Evolutionary conservation across 768 basidiomycete species (phyloP).

Genomic region (Podaxis sp.): DNA sequence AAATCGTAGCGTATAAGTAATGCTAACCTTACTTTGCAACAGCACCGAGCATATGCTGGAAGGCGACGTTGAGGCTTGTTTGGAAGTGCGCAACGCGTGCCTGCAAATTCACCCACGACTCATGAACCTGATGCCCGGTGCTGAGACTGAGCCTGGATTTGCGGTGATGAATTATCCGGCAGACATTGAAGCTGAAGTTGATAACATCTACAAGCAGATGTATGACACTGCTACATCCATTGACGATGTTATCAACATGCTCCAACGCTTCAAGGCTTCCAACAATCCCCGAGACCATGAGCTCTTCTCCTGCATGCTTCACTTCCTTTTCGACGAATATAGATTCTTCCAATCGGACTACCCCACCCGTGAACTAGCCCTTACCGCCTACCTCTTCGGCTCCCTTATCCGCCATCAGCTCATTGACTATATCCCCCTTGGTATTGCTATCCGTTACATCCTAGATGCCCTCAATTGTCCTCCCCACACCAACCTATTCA

Average conservation of each 20-base stretch:
- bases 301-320: conserved; percentile 99
- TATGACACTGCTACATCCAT: conserved; percentile 94
- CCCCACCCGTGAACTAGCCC: conserved; percentile 88
- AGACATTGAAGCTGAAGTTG: conserved; percentile 92
- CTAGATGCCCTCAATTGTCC: conserved; percentile 90
- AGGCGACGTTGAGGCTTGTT: conserved; percentile 80
- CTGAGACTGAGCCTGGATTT: conserved; percentile 89
- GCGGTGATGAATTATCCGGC: conserved; percentile 82
- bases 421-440: conserved; percentile 90
- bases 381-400: conserved; percentile 96
- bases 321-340: conserved; percentile 99
- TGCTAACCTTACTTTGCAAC: conserved; percentile 7
- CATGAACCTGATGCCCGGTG: conserved; percentile 86
- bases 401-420: conserved; percentile 93
- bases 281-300: conserved; percentile 86
- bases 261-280: conserved; percentile 84
- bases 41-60: conserved; percentile 75
- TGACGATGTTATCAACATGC: conserved; percentile 88
- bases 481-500: conserved; percentile 90
- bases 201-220: conserved; percentile 96
- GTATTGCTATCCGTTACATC: conserved; percentile 95
- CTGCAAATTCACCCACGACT: conserved; percentile 94
- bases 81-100: conserved; percentile 90
- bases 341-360: conserved; percentile 98
- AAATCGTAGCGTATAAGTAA: too few species aligned